Percentiles rank a stretch among this genome's conserved stretches.
These are phyloP conservation scores for Athelia sp. DNA, from an alignment of 1,284 basidiomycete genomes.

Conservation along the genomic window DNA sequence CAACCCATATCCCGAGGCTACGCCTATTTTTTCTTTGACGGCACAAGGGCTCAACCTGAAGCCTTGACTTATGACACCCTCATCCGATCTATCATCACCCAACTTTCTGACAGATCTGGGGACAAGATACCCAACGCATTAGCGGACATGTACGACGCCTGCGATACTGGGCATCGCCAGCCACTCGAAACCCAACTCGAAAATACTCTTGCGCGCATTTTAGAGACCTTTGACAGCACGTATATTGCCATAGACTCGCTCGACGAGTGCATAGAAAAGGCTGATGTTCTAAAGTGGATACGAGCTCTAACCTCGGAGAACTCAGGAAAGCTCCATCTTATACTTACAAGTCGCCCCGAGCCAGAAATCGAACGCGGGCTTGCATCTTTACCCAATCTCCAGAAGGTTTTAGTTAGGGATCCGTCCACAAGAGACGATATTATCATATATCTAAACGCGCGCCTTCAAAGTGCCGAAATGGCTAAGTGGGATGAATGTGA, in stretches of 20 bases:
- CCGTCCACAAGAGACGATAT: no score
- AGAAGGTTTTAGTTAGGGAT: no score
- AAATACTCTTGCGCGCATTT: not conserved
- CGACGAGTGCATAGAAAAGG: not conserved
- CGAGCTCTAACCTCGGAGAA: not conserved
- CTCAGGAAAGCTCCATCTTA: not conserved
- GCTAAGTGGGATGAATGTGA: no score
- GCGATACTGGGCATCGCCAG: not conserved
- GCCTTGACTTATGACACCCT: not conserved
- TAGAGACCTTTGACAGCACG: not conserved
- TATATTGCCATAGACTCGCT: not conserved
- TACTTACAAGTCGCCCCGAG: no score
- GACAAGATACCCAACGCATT: not conserved
- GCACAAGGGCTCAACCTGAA: not conserved
- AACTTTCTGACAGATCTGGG: not conserved
- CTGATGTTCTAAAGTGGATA: not conserved
- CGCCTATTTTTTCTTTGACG: conserved; percentile 1
- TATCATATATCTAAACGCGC: no score
- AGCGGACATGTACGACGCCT: not conserved
- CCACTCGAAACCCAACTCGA: not conserved
- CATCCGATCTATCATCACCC: not conserved
- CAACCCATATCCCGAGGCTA: not conserved
- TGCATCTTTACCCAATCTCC: no score
- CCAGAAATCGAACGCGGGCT: no score
- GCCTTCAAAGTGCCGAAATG: no score